phyloP scores from a whole-genome alignment of 805 yeast species.

The Candida orba region DNA sequence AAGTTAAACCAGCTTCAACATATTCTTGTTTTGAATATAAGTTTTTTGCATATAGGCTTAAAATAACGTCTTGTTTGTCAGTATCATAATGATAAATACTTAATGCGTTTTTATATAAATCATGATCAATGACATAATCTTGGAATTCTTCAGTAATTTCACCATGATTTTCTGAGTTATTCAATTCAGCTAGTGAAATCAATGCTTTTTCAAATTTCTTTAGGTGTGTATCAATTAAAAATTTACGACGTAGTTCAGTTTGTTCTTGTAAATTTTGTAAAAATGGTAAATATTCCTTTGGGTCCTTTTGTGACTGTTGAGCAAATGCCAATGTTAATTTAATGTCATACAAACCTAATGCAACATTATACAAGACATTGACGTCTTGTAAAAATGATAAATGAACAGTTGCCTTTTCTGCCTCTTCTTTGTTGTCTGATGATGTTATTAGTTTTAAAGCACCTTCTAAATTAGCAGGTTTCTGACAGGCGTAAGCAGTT shows the following conservation, averaged over 20 bases:
- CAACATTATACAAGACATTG: slow-evolving; percentile 67
- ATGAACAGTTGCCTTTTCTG: slow-evolving; percentile 66
- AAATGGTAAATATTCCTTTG: slow-evolving; percentile 93
- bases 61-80: slow-evolving; percentile 45
- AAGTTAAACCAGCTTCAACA: slow-evolving; percentile 72
- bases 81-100: slow-evolving; percentile 50
- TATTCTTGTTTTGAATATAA: slow-evolving; percentile 51
- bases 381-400: slow-evolving; percentile 89
- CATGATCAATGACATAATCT: slow-evolving; percentile 62
- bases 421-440: slow-evolving; percentile 37
- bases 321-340: slow-evolving; percentile 78
- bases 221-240: slow-evolving; percentile 73
- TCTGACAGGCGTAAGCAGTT: slow-evolving; percentile 89
- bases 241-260: slow-evolving; percentile 57
- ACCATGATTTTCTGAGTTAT: slow-evolving; percentile 18
- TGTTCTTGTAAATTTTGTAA: slow-evolving; percentile 71
- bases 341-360: slow-evolving; percentile 78
- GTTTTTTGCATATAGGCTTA: slow-evolving; percentile 54
- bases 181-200: slow-evolving; percentile 48
- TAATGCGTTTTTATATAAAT: slow-evolving; percentile 64
- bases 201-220: slow-evolving; percentile 65
- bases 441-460: slow-evolving; percentile 63
- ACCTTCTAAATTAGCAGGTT: slow-evolving; percentile 74
- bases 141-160: slow-evolving; percentile 50
- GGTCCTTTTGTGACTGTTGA: slow-evolving; percentile 96